Percentiles rank a stretch among this genome's conserved stretches.
Evolutionary conservation across 176 grass and related monocot genomes (phyloP).

Genomic region (Bolboschoenus planiculmis): DNA sequence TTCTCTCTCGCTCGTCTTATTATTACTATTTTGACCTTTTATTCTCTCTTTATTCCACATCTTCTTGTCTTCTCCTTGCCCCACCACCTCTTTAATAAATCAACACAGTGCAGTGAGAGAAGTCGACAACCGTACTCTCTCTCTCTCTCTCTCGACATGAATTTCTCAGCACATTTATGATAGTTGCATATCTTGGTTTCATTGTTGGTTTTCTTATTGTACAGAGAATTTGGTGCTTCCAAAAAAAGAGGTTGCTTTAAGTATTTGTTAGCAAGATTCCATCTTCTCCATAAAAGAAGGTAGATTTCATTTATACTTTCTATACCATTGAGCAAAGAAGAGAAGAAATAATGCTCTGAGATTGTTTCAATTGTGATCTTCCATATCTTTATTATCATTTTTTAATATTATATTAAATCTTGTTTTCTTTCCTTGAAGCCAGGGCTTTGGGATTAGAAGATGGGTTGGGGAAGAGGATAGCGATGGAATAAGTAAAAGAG

Average conservation of each 20-base stretch:
- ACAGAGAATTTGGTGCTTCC: constrained; percentile 15
- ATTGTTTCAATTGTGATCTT: neutral
- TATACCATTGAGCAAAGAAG: neutral
- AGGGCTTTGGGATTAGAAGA: constrained; percentile 14
- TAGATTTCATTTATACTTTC: constrained; percentile 1
- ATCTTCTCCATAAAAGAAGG: neutral
- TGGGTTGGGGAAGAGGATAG: constrained; percentile 17
- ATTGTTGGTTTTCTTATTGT: constrained; percentile 5
- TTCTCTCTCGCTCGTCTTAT: neutral
- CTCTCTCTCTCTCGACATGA: neutral
- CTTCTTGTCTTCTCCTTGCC: neutral
- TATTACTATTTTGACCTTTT: constrained; percentile 4
- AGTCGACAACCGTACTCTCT: neutral
- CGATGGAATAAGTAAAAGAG: constrained; percentile 25
- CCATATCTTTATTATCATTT: neutral
- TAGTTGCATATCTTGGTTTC: constrained; percentile 1
- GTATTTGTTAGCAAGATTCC: constrained; percentile 4
- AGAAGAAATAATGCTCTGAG: neutral
- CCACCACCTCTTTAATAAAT: neutral
- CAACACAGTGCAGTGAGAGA: constrained; percentile 20
- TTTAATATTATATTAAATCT: neutral
- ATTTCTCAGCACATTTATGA: neutral
- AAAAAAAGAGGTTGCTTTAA: neutral
- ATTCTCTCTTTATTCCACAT: constrained; percentile 17
- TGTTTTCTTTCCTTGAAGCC: constrained; percentile 17